These are phyloP conservation scores for Cyclotella kingstonii DNA, from an alignment of 108 stramenopile genomes.

Conservation along the genomic window DNA sequence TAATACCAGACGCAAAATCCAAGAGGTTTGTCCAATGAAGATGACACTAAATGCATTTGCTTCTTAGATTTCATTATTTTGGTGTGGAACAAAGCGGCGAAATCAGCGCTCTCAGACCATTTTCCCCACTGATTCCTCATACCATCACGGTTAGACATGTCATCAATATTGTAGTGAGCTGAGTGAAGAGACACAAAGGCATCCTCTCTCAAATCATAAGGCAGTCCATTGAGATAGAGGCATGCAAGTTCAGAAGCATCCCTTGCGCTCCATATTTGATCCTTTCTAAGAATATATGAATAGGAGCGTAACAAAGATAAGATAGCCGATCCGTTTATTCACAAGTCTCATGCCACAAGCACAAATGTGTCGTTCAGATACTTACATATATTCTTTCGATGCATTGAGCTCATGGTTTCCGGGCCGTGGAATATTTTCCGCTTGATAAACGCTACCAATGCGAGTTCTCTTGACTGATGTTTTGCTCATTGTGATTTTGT, in stretches of 20 bases:
- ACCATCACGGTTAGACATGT: neutral
- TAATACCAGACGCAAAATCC: conserved; percentile 43
- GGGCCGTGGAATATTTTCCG: conserved; percentile 4
- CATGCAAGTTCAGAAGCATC: neutral
- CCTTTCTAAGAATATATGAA: neutral
- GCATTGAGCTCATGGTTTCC: conserved; percentile 2
- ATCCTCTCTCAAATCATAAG: neutral
- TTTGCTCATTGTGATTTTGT: neutral
- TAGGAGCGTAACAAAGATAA: neutral
- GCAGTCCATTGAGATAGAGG: neutral
- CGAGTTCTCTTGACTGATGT: conserved; percentile 3
- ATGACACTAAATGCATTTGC: conserved; percentile 13
- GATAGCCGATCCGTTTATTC: neutral
- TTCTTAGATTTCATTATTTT: conserved; percentile 24
- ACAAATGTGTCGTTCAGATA: neutral
- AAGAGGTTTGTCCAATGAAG: conserved; percentile 9
- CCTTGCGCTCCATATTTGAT: conserved; percentile 6
- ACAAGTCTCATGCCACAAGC: neutral
- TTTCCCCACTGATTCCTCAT: conserved; percentile 8
- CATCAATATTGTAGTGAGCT: neutral
- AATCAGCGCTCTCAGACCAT: conserved; percentile 12
- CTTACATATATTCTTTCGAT: conserved; percentile 13
- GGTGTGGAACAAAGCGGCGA: conserved; percentile 21
- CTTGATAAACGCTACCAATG: conserved; percentile 18
- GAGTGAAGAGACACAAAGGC: neutral